Evolutionary conservation across 352 stramenopile species (phyloP).

Genomic region (Aphanomyces invadans): DNA sequence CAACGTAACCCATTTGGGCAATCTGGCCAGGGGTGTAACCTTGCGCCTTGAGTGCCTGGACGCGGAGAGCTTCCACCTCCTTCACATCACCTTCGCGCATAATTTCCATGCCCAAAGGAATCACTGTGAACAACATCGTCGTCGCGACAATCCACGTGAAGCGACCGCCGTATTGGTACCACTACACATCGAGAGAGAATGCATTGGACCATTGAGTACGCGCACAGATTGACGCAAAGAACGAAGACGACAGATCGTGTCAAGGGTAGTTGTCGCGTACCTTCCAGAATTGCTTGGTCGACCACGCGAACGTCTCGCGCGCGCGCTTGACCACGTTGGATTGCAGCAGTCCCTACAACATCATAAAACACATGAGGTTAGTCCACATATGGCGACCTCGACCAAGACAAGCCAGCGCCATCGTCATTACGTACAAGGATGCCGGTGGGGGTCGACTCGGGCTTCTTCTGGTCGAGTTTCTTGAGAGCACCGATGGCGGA

Average conservation of each 20-base stretch:
- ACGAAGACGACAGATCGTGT: background rate
- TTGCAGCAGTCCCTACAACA: conserved; percentile 13
- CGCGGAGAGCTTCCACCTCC: conserved; percentile 7
- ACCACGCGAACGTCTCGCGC: background rate
- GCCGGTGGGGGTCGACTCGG: background rate
- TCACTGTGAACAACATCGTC: conserved; percentile 75
- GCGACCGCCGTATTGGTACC: conserved; percentile 48
- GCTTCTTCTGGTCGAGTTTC: conserved; percentile 81
- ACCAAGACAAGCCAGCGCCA: too few species aligned
- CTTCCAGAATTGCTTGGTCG: conserved; percentile 6
- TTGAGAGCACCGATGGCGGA: conserved; percentile 74
- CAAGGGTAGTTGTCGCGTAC: background rate
- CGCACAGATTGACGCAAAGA: background rate
- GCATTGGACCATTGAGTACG: too few species aligned
- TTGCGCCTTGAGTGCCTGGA: conserved; percentile 34
- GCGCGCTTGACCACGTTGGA: conserved; percentile 40
- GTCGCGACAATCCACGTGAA: conserved; percentile 79
- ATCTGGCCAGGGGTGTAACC: conserved; percentile 81
- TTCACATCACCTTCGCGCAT: conserved; percentile 21
- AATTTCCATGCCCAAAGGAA: conserved; percentile 81
- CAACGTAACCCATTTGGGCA: conserved; percentile 75
- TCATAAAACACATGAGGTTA: too few species aligned
- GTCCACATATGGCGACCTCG: too few species aligned
- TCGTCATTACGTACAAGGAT: background rate
- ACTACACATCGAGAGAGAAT: conserved; percentile 33